Conservation (phyloP, 257 asterid genomes). For the Gentiana macrophylla region DNA sequence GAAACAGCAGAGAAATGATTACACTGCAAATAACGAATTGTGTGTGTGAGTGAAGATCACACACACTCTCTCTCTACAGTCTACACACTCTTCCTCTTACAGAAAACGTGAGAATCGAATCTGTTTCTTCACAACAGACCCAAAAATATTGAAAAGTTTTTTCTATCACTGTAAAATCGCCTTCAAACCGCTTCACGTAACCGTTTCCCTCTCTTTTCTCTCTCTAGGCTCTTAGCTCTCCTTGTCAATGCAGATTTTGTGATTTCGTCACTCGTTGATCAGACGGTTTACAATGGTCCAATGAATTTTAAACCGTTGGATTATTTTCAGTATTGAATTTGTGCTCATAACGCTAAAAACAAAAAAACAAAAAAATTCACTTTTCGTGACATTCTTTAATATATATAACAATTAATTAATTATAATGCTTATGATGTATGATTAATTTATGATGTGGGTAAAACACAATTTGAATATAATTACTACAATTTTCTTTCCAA, state of each 20-base stretch:
- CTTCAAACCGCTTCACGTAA: constrained; percentile 4
- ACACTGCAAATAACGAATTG: not conserved
- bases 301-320: constrained; percentile 17
- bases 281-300: constrained; percentile 12
- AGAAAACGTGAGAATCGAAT: constrained; percentile 6
- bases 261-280: constrained; percentile 19
- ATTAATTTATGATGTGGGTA: too few relatives aligned
- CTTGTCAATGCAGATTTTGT: not conserved
- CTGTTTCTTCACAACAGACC: constrained; percentile 14
- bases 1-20: constrained; percentile 1
- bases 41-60: not conserved
- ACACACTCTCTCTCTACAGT: not conserved
- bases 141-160: constrained; percentile 12
- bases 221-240: not conserved
- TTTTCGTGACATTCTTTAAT: too few relatives aligned
- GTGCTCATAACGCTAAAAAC: too few relatives aligned
- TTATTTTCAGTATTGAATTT: not conserved
- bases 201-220: not conserved
- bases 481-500: too few relatives aligned
- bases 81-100: not conserved
- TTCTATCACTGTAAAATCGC: constrained; percentile 6
- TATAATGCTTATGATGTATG: too few relatives aligned
- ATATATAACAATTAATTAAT: too few relatives aligned
- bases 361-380: too few relatives aligned
- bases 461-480: too few relatives aligned